A percentile compares a stretch with the other conserved stretches of the same genome.
Evolutionary conservation across 2,329 filamentous ascomycete genomes (phyloP).

Genomic region (Botrytis medusae): DNA sequence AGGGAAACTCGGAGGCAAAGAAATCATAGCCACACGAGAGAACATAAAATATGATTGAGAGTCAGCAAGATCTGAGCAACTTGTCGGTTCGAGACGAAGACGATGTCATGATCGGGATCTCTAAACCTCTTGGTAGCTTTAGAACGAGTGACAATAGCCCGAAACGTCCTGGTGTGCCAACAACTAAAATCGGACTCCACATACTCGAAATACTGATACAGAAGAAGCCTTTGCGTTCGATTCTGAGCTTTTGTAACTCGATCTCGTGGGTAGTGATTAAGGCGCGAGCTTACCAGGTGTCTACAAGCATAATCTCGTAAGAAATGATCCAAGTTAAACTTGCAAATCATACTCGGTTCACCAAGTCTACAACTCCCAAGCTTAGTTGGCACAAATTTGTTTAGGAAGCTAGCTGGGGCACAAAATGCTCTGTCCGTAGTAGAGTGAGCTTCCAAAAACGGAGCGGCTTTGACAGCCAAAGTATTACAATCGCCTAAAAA

Average conservation of each 20-base stretch:
- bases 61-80: no score
- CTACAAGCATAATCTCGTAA: slow-evolving; percentile 51
- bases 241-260: background rate
- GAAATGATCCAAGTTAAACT: slow-evolving; percentile 59
- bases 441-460: slow-evolving; percentile 58
- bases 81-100: no score
- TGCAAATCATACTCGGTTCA: slow-evolving; percentile 65
- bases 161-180: no score
- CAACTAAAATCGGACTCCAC: no score
- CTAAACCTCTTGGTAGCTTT: no score
- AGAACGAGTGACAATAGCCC: no score
- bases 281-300: slow-evolving; percentile 1
- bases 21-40: no score
- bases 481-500: slow-evolving; percentile 62
- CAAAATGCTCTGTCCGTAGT: slow-evolving; percentile 49
- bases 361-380: slow-evolving; percentile 57
- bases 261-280: background rate
- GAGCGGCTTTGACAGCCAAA: slow-evolving; percentile 70
- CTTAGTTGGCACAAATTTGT: slow-evolving; percentile 21
- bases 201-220: no score
- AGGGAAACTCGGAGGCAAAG: no score
- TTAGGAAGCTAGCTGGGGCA: slow-evolving; percentile 52
- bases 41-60: no score
- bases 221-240: background rate
- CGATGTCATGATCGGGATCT: no score